Evolutionary conservation across 371 early-diverging fungal genomes (phyloP).

Genomic region (Encephalitozoon romaleae): DNA sequence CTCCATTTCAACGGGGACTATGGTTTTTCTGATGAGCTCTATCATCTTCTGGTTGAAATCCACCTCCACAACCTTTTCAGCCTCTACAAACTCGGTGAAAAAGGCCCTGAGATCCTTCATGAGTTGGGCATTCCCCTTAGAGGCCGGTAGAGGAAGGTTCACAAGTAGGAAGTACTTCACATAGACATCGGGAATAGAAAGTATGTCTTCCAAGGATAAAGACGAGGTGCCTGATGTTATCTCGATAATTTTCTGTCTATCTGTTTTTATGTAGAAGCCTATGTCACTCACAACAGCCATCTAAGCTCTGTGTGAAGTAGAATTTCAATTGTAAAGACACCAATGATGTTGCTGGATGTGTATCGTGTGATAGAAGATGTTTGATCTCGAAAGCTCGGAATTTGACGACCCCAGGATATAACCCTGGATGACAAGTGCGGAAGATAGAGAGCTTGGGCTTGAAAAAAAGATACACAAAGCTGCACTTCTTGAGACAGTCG

Average conservation of each 20-base stretch:
- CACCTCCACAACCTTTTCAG: not conserved
- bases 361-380: not conserved
- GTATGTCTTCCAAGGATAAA: not conserved
- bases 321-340: not conserved
- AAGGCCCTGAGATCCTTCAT: not conserved
- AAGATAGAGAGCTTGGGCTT: not conserved
- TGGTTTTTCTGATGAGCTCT: not conserved
- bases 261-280: not conserved
- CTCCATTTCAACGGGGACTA: not conserved
- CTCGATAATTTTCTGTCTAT: not conserved
- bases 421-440: not conserved
- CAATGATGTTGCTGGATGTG: not conserved
- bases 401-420: not conserved
- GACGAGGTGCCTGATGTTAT: not conserved
- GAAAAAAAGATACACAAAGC: conserved; percentile 4
- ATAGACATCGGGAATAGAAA: not conserved
- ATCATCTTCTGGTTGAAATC: not conserved
- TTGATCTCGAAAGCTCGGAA: not conserved
- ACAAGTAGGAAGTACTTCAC: not conserved
- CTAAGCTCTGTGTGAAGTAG: not conserved
- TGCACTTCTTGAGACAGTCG: conserved; percentile 1
- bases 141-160: not conserved
- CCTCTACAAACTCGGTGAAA: not conserved
- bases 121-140: not conserved
- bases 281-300: not conserved